Conservation (phyloP, 2,329 filamentous ascomycete genomes). For the Trichoderma semiorbis region DNA sequence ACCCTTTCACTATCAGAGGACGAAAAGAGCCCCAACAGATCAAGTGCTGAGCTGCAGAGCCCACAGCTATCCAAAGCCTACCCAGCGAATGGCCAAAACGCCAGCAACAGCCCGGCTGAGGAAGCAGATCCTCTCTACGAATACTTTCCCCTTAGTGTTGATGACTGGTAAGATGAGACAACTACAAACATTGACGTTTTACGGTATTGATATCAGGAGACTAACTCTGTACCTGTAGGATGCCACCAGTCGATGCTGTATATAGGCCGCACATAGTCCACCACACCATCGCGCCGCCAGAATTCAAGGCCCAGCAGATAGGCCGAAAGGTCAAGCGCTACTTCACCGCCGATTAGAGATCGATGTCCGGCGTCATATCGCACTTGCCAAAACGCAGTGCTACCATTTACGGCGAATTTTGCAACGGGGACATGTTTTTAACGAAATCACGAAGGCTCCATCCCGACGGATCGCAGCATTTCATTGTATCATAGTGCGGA, state of each 20-base stretch:
- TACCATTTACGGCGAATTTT: neutral
- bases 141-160: slow-evolving; percentile 86
- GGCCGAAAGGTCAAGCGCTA: slow-evolving; percentile 67
- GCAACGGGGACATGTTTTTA: neutral
- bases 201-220: neutral
- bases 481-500: slow-evolving; percentile 15
- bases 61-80: slow-evolving; percentile 45
- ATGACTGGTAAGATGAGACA: slow-evolving; percentile 64
- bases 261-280: slow-evolving; percentile 93
- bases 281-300: slow-evolving; percentile 69
- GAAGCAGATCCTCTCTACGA: slow-evolving; percentile 85
- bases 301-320: slow-evolving; percentile 66
- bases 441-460: slow-evolving; percentile 16
- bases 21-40: slow-evolving; percentile 54
- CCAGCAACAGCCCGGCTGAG: slow-evolving; percentile 63
- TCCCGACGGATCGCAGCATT: slow-evolving; percentile 14
- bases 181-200: neutral
- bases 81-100: slow-evolving; percentile 33
- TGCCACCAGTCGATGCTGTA: slow-evolving; percentile 84
- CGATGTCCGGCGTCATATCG: neutral
- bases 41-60: slow-evolving; percentile 49
- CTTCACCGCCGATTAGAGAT: slow-evolving; percentile 59
- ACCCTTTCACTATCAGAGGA: slow-evolving; percentile 59
- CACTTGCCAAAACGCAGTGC: neutral
- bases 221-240: slow-evolving; percentile 43